phyloP scores from a whole-genome alignment of 1,284 basidiomycete genomes.

The Pholiota adiposa region DNA sequence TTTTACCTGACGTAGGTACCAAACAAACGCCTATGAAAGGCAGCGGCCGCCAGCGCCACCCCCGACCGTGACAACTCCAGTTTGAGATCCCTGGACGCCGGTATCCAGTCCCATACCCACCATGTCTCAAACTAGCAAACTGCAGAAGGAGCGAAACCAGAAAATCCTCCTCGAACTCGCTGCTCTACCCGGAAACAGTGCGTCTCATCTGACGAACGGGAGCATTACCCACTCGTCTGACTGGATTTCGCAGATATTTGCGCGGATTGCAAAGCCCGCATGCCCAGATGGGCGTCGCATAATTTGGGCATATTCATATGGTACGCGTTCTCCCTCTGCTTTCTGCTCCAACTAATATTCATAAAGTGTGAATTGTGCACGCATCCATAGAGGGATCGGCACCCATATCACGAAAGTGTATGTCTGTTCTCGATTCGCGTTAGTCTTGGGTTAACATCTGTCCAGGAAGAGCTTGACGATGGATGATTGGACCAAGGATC shows the following conservation, averaged over 20 bases:
- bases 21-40: background rate
- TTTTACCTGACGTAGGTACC: background rate
- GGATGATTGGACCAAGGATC: constrained; percentile 86
- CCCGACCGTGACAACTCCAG: background rate
- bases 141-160: constrained; percentile 71
- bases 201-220: constrained; percentile 20
- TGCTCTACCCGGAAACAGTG: constrained; percentile 76
- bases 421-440: constrained; percentile 16
- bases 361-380: constrained; percentile 77
- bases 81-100: background rate
- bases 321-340: constrained; percentile 39
- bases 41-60: background rate
- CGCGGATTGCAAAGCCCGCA: constrained; percentile 81
- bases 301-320: constrained; percentile 85
- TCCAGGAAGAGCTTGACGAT: constrained; percentile 81
- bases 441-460: background rate
- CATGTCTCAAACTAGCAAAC: constrained; percentile 54
- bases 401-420: constrained; percentile 87
- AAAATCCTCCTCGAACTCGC: constrained; percentile 69
- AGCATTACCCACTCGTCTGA: constrained; percentile 1
- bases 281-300: constrained; percentile 83
- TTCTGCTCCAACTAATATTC: background rate
- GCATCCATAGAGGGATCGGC: constrained; percentile 87
- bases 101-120: background rate
- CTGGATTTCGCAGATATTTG: constrained; percentile 63